A percentile compares a stretch with the other conserved stretches of the same genome.
These are phyloP conservation scores for Chalaropsis thielavioides DNA, from an alignment of 2,329 filamentous ascomycete genomes.

Conservation along the genomic window DNA sequence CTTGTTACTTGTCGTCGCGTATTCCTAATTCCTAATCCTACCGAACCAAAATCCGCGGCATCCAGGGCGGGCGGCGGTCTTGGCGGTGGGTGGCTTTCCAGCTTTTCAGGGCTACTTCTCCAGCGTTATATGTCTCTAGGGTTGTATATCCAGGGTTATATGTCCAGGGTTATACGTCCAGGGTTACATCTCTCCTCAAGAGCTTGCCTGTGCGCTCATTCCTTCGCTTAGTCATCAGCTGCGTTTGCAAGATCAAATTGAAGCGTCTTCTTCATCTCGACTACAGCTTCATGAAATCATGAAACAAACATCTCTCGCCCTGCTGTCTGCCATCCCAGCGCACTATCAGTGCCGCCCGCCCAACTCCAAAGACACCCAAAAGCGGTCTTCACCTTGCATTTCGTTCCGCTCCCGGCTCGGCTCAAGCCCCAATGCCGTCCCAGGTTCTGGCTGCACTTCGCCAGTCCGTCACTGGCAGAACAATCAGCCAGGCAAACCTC, in stretches of 20 bases:
- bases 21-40: too few species aligned
- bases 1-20: too few species aligned
- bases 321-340: background rate
- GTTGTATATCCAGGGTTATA: too few species aligned
- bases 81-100: too few species aligned
- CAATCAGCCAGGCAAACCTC: background rate
- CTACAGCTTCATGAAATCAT: background rate
- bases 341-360: background rate
- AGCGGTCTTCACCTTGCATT: too few species aligned
- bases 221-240: background rate
- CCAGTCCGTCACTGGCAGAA: conserved; percentile 1
- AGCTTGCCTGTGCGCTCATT: background rate
- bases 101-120: too few species aligned
- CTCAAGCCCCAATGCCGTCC: conserved; percentile 5
- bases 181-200: background rate
- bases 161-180: background rate
- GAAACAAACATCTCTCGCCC: background rate
- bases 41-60: too few species aligned
- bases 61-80: too few species aligned
- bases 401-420: background rate
- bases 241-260: background rate
- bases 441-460: background rate
- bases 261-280: background rate
- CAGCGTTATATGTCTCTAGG: too few species aligned
- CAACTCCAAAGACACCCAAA: too few species aligned